Evolutionary conservation across 257 asterid species (phyloP).

Genomic region (Petrea volubilis): DNA sequence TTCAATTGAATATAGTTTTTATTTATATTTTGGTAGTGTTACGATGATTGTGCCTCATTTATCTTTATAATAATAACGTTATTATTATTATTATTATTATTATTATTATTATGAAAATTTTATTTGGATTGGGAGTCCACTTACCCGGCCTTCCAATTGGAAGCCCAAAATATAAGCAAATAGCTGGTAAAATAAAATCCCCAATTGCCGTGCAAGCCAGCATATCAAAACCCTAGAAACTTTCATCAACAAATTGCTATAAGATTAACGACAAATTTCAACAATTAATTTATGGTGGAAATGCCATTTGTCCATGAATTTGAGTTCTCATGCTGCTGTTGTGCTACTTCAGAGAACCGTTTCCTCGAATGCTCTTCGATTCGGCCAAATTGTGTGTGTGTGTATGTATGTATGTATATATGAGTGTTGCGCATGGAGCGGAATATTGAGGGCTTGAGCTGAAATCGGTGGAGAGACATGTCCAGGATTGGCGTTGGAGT

Average conservation of each 20-base stretch:
- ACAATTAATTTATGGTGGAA: background rate
- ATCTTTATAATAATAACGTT: no score
- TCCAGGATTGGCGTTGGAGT: conserved; percentile 6
- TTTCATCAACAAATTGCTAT: background rate
- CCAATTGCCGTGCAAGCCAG: background rate
- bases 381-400: background rate
- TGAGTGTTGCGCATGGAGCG: background rate
- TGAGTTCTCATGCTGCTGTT: background rate
- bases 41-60: no score
- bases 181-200: background rate
- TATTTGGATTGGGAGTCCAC: no score
- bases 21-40: no score
- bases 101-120: no score
- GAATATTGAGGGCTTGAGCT: background rate
- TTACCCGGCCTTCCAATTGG: background rate
- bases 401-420: background rate
- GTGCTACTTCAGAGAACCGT: background rate
- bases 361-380: background rate
- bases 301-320: background rate
- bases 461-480: background rate
- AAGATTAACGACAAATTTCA: background rate
- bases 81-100: no score
- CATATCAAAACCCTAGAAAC: background rate
- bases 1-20: no score
- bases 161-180: background rate